Base-by-base conservation (phyloP, 1,284 basidiomycete genomes). In the Dichomitus squalens region DNA sequence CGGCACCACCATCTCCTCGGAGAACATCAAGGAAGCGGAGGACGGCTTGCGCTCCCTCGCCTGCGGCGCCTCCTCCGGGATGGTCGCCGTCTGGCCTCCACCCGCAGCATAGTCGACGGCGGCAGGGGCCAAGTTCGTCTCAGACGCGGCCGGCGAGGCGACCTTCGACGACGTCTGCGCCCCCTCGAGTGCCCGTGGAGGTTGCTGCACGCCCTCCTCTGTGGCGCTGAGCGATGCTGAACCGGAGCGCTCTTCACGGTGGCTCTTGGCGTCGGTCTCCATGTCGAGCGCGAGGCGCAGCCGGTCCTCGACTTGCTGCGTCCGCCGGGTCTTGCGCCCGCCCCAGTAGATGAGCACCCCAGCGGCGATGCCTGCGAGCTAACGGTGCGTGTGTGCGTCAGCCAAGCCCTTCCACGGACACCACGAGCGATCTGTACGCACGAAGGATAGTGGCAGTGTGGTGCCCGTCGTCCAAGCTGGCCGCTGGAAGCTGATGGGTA, bases 341-440 rank as follows among this genome's bases (percentile, higher is more conserved):
- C 93, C 93, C 64, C 81, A 80, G 82, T 87, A 94, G 64, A 95
- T 95, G 52, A 91, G 76, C 4, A 94, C 74, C 7, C 82, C 92
- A 1, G 93, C 86, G n/a, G 76, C 73, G 48, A 95, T 94, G 50
- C 92, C 93, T 62, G 66, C 67, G 44, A 72, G 49, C 70, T 71
- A 31, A 11, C 29, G 11, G 11, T 31, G 49, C n/a, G 35, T 9
- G 29, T 9, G 36, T 29, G 21, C 7, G 44, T 33, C 6, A 23
- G 20, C n/a, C n/a, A n/a, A n/a, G n/a, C n/a, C n/a, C n/a, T n/a
- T n/a, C n/a, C n/a, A n/a, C n/a, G n/a, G 54, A 2, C 2, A 14
- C 18, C 16, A 25, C n/a, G 14, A n/a, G 36, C 35, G 35, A 21
- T 31, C 34, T 38, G 5, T 38, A 68, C 92, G 92, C 4, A 91